These are phyloP conservation scores for Xylaria cubensis DNA, from an alignment of 495 filamentous ascomycete genomes.

Conservation along the genomic window DNA sequence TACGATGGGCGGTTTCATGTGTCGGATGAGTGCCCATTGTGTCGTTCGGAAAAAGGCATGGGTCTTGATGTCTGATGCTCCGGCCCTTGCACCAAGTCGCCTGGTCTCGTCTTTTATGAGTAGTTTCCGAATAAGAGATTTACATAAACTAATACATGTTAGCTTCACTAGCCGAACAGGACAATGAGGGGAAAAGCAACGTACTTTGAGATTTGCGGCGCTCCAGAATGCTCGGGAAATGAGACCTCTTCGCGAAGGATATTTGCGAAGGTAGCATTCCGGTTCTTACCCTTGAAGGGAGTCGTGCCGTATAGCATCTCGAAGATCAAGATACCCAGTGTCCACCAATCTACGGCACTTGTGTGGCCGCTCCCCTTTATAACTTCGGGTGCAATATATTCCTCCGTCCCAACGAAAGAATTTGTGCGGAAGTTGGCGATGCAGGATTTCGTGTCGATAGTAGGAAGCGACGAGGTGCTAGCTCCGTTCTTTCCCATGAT, in stretches of 20 bases:
- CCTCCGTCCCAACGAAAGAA: constrained; percentile 97
- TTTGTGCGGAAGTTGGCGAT: constrained; percentile 99
- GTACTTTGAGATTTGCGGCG: constrained; percentile 89
- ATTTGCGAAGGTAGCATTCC: constrained; percentile 97
- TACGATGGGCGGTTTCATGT: constrained; percentile 98
- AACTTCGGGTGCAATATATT: constrained; percentile 98
- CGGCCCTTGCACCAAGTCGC: constrained; percentile 90
- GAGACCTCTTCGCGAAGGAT: constrained; percentile 93
- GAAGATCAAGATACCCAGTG: constrained; percentile 92
- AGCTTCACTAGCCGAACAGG: constrained; percentile 27
- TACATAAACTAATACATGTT: constrained; percentile 75
- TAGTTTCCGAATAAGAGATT: constrained; percentile 94
- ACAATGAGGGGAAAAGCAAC: constrained; percentile 40
- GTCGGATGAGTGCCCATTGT: constrained; percentile 95
- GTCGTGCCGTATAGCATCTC: constrained; percentile 99
- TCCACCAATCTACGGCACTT: constrained; percentile 99
- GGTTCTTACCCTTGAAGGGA: constrained; percentile 98
- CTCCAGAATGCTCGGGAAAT: constrained; percentile 87
- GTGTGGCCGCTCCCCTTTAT: constrained; percentile 99
- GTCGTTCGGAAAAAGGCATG: constrained; percentile 96
- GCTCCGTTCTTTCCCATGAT: constrained; percentile 85
- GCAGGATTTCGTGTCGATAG: constrained; percentile 97
- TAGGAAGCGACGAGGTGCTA: constrained; percentile 81
- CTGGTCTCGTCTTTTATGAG: constrained; percentile 98
- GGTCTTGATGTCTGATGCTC: constrained; percentile 94